These are phyloP conservation scores for Alliaria petiolata DNA, from an alignment of 345 rosid genomes.

Conservation along the genomic window DNA sequence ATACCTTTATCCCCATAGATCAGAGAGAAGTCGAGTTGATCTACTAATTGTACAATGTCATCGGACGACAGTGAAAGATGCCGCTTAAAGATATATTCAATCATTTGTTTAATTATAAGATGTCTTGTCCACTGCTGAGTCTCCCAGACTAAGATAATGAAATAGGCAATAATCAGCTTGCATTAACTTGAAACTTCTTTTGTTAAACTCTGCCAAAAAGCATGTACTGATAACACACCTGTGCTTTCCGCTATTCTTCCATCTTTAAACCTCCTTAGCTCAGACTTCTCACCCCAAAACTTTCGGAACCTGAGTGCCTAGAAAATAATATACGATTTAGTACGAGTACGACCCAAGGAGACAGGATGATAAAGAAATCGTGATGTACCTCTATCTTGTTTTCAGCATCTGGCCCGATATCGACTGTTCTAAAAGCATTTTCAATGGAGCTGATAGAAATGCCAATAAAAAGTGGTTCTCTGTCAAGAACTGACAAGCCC, in stretches of 20 bases:
- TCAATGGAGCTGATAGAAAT: conserved; percentile 68
- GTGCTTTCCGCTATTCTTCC: conserved; percentile 94
- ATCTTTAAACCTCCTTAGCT: conserved; percentile 89
- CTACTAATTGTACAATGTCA: conserved; percentile 59
- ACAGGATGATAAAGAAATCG: neutral
- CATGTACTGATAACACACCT: conserved; percentile 42
- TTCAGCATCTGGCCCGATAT: conserved; percentile 92
- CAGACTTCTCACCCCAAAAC: conserved; percentile 94
- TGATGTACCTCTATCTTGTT: conserved; percentile 72
- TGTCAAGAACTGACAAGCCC: conserved; percentile 68
- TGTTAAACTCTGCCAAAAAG: conserved; percentile 1
- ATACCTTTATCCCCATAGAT: conserved; percentile 68
- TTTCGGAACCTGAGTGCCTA: conserved; percentile 69
- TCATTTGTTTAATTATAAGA: conserved; percentile 71
- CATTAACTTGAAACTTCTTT: conserved; percentile 14
- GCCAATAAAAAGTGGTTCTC: conserved; percentile 70
- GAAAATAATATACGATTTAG: conserved; percentile 10
- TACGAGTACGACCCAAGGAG: neutral
- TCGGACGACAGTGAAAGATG: conserved; percentile 62
- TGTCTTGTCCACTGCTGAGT: conserved; percentile 65
- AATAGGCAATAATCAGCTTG: conserved; percentile 18
- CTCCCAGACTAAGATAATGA: conserved; percentile 64
- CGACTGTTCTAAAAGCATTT: conserved; percentile 69
- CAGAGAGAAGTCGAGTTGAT: conserved; percentile 88
- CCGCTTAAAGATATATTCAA: conserved; percentile 52